Evolutionary conservation across 2,329 filamentous ascomycete species (phyloP).

Genomic region (Stemphylium beticola): DNA sequence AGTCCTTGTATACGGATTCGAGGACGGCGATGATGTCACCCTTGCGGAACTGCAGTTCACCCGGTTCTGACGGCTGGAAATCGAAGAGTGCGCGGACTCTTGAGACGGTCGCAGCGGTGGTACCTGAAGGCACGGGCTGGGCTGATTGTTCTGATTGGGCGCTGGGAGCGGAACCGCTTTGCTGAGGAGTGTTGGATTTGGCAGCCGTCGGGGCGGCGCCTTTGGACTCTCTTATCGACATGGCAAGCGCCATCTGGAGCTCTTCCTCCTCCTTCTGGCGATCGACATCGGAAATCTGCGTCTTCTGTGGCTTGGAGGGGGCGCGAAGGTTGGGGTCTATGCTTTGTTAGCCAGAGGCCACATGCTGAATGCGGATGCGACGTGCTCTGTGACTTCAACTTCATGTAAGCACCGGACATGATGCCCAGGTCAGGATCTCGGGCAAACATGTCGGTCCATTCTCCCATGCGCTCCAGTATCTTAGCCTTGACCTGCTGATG

Average conservation of each 20-base stretch:
- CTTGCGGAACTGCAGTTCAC: conserved; percentile 94
- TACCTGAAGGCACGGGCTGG: conserved; percentile 74
- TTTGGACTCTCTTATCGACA: conserved; percentile 88
- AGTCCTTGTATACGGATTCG: conserved; percentile 98
- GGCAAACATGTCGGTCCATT: conserved; percentile 94
- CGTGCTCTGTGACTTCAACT: conserved; percentile 74
- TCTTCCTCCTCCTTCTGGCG: conserved; percentile 96
- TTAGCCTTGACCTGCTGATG: conserved; percentile 96
- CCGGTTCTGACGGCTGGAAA: conserved; percentile 90
- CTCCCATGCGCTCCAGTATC: conserved; percentile 94
- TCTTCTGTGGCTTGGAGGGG: conserved; percentile 92
- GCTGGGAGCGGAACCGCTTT: conserved; percentile 33
- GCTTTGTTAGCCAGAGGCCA: conserved; percentile 34
- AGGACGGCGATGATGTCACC: conserved; percentile 96
- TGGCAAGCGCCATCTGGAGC: conserved; percentile 90
- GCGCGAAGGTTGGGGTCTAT: conserved; percentile 86
- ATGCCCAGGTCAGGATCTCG: conserved; percentile 90
- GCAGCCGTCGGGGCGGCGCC: conserved; percentile 50
- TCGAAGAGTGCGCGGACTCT: conserved; percentile 92
- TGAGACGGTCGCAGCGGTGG: conserved; percentile 94
- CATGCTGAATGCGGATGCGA: not conserved
- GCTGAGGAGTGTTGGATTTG: conserved; percentile 50
- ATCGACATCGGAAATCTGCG: conserved; percentile 85
- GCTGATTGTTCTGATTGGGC: conserved; percentile 52
- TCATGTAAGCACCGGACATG: conserved; percentile 94